phyloP scores from a whole-genome alignment of 2,329 filamentous ascomycete genomes.

The Pyrenophora teres region DNA sequence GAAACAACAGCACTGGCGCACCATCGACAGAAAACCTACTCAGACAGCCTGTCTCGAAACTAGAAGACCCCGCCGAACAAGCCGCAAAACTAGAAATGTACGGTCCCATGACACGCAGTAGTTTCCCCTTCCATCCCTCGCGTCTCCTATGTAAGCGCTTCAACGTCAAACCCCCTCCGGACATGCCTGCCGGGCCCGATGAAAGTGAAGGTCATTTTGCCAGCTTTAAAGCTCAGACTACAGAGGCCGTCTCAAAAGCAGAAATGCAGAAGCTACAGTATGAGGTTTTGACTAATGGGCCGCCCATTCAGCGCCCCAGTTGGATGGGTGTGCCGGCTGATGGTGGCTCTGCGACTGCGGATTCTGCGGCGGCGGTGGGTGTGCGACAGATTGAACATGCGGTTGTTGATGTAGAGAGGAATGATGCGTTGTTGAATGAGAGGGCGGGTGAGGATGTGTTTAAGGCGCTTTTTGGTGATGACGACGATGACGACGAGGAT shows the following conservation, averaged over 20 bases:
- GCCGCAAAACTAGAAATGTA: constrained; percentile 93
- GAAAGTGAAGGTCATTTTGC: constrained; percentile 38
- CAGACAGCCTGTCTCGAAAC: constrained; percentile 60
- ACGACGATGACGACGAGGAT: constrained; percentile 59
- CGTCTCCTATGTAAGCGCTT: constrained; percentile 93
- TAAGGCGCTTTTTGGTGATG: constrained; percentile 90
- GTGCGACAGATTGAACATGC: constrained; percentile 26
- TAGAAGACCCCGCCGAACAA: constrained; percentile 77
- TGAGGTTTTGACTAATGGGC: constrained; percentile 35
- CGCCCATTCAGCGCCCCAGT: constrained; percentile 34
- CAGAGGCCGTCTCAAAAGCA: constrained; percentile 59
- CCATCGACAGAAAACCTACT: constrained; percentile 46
- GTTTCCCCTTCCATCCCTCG: constrained; percentile 75
- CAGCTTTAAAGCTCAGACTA: constrained; percentile 28
- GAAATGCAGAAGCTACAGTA: constrained; percentile 53
- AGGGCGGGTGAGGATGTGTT: constrained; percentile 82
- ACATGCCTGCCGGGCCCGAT: constrained; percentile 60
- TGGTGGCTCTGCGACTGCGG: background rate
- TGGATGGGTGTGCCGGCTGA: constrained; percentile 30
- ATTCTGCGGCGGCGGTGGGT: constrained; percentile 1
- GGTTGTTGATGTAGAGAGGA: constrained; percentile 71
- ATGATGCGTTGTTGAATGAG: constrained; percentile 76
- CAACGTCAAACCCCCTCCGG: constrained; percentile 76
- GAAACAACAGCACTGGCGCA: constrained; percentile 1
- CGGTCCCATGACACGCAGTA: constrained; percentile 79